phyloP scores from a whole-genome alignment of 257 asterid species.

The Verbascum thapsus region DNA sequence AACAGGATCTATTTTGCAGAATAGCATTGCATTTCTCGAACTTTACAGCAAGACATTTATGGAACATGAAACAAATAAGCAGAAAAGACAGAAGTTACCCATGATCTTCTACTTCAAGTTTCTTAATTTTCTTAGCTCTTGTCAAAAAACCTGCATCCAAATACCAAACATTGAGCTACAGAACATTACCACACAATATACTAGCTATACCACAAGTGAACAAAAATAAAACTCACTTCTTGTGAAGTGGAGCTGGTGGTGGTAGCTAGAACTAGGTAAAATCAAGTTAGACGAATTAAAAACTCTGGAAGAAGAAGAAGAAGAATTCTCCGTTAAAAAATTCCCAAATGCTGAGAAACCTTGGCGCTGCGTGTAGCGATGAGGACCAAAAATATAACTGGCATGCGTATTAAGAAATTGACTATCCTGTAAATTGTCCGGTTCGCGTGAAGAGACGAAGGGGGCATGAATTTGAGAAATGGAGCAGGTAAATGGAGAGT shows the following conservation, averaged over 20 bases:
- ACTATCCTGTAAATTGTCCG: slow-evolving; percentile 30
- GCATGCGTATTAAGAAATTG: slow-evolving; percentile 19
- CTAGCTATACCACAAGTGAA: not conserved
- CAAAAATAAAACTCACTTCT: slow-evolving; percentile 45
- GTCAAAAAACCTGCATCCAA: slow-evolving; percentile 64
- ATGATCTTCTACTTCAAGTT: slow-evolving; percentile 68
- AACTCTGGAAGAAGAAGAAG: slow-evolving; percentile 33
- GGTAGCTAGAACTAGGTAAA: slow-evolving; percentile 31
- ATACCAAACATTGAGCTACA: slow-evolving; percentile 19
- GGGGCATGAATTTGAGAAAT: slow-evolving; percentile 35
- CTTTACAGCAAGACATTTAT: not conserved
- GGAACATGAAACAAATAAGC: not conserved
- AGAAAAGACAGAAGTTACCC: slow-evolving; percentile 49
- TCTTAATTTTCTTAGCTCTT: slow-evolving; percentile 62
- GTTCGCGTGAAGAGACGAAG: slow-evolving; percentile 32
- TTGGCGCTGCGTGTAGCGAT: slow-evolving; percentile 28
- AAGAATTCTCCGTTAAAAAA: slow-evolving; percentile 29
- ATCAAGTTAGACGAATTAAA: slow-evolving; percentile 32
- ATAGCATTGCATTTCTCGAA: not conserved
- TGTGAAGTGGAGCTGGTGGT: slow-evolving; percentile 44
- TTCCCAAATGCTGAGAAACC: slow-evolving; percentile 33
- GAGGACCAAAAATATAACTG: slow-evolving; percentile 19
- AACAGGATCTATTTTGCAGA: not conserved
- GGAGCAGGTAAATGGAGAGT: slow-evolving; percentile 36
- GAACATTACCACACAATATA: not conserved